Conservation (phyloP, 176 grass and related monocot species). For the Melocanna baccifera region DNA sequence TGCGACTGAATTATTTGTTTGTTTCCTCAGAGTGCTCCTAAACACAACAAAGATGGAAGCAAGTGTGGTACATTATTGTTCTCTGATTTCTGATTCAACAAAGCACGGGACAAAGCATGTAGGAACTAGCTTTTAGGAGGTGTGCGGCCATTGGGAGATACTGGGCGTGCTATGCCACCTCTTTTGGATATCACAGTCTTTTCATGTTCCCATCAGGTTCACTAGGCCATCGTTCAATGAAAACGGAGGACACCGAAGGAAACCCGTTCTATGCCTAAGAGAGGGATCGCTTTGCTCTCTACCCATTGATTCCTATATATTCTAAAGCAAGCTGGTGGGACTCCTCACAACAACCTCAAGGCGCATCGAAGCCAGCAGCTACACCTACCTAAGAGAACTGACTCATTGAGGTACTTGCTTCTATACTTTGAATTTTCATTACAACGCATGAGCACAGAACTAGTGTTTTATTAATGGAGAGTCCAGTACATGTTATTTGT, state of each 20-base stretch:
- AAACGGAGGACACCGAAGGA: constrained; percentile 39
- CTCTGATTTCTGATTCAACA: too few relatives aligned
- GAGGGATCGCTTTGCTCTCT: constrained; percentile 40
- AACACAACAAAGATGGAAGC: too few relatives aligned
- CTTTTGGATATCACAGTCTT: constrained; percentile 25
- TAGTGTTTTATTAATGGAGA: too few relatives aligned
- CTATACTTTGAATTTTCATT: too few relatives aligned
- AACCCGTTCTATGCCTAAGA: constrained; percentile 56
- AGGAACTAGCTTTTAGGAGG: constrained; percentile 25
- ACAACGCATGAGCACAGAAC: too few relatives aligned
- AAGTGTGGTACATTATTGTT: too few relatives aligned
- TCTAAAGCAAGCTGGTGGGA: constrained; percentile 50
- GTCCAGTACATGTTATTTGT: too few relatives aligned
- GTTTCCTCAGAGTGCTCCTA: too few relatives aligned
- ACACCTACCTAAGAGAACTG: too few relatives aligned
- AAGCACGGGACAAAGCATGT: too few relatives aligned
- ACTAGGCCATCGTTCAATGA: constrained; percentile 25
- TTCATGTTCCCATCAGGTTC: constrained; percentile 40
- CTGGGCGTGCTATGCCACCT: constrained; percentile 12
- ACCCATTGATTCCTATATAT: constrained; percentile 40
- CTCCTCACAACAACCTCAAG: constrained; percentile 21
- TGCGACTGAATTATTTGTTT: too few relatives aligned
- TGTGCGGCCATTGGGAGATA: constrained; percentile 19
- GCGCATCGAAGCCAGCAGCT: not conserved
- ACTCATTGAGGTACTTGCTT: too few relatives aligned